A percentile compares a stretch with the other conserved stretches of the same genome.
Conservation (phyloP, 352 stramenopile species). For the Phytophthora citrophthora region DNA sequence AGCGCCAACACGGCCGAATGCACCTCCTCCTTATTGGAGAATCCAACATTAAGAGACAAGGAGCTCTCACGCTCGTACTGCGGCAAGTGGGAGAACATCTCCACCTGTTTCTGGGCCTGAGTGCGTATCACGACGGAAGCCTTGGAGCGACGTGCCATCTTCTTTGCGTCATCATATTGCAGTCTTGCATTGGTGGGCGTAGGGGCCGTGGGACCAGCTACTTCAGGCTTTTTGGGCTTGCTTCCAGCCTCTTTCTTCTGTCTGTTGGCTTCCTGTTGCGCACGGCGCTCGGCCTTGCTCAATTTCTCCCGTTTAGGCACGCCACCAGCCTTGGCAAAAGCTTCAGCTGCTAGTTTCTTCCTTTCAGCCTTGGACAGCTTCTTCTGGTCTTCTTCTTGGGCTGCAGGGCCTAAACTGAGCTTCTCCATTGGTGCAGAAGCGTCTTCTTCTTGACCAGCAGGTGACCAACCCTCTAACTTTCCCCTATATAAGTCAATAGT, state of each 20-base stretch:
- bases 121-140: constrained; percentile 70
- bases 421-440: constrained; percentile 52
- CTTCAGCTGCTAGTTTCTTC: constrained; percentile 76
- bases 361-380: constrained; percentile 67
- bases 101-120: constrained; percentile 81
- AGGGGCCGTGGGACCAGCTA: constrained; percentile 18
- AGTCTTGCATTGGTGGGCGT: constrained; percentile 60
- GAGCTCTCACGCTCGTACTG: constrained; percentile 87
- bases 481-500: constrained; percentile 39
- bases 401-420: constrained; percentile 50
- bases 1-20: constrained; percentile 92
- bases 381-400: constrained; percentile 31
- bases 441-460: constrained; percentile 33
- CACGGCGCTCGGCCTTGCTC: constrained; percentile 92
- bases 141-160: constrained; percentile 79
- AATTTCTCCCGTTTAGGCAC: constrained; percentile 83
- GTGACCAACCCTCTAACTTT: constrained; percentile 70
- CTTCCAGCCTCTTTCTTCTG: constrained; percentile 62
- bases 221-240: constrained; percentile 55
- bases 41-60: constrained; percentile 73
- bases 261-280: constrained; percentile 91
- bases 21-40: constrained; percentile 80
- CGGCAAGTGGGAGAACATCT: constrained; percentile 85
- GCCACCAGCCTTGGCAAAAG: constrained; percentile 57
- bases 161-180: constrained; percentile 85